These are phyloP conservation scores for Colletotrichum gloeosporioides DNA, from an alignment of 2,329 filamentous ascomycete species.

Conservation along the genomic window DNA sequence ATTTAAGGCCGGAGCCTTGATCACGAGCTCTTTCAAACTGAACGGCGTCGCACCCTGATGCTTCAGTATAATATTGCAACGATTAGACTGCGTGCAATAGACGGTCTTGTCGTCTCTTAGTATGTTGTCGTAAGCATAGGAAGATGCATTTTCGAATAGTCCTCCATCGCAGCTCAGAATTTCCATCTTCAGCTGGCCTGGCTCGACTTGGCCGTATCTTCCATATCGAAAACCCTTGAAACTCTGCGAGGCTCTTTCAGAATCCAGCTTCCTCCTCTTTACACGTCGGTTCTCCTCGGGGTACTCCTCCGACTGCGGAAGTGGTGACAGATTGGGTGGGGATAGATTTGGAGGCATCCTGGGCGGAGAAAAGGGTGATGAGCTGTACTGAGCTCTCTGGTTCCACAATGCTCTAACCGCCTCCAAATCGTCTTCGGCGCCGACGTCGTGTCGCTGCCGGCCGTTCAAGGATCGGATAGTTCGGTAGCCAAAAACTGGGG, in stretches of 20 bases:
- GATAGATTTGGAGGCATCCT: constrained; percentile 29
- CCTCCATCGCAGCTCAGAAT: constrained; percentile 90
- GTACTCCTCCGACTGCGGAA: constrained; percentile 41
- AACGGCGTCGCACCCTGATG: constrained; percentile 85
- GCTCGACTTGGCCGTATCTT: constrained; percentile 84
- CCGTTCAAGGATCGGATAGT: neutral
- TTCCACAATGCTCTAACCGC: constrained; percentile 22
- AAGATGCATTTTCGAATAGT: constrained; percentile 64
- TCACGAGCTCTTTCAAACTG: constrained; percentile 82
- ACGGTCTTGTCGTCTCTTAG: constrained; percentile 82
- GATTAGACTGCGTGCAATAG: constrained; percentile 88
- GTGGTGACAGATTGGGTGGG: constrained; percentile 38
- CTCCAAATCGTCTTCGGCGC: constrained; percentile 19
- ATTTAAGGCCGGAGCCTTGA: constrained; percentile 78
- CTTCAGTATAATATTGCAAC: constrained; percentile 84
- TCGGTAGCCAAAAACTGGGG: constrained; percentile 5
- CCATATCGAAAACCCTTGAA: constrained; percentile 78
- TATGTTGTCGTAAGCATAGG: constrained; percentile 80
- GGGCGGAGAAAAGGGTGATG: constrained; percentile 27
- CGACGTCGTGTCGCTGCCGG: constrained; percentile 9
- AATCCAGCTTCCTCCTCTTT: constrained; percentile 76
- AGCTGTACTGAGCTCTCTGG: constrained; percentile 16
- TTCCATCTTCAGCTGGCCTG: constrained; percentile 83
- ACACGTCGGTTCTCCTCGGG: constrained; percentile 56
- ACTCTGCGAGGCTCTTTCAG: constrained; percentile 57